Base-by-base conservation (phyloP, 306 rosid species). In the Rubus idaeus region DNA sequence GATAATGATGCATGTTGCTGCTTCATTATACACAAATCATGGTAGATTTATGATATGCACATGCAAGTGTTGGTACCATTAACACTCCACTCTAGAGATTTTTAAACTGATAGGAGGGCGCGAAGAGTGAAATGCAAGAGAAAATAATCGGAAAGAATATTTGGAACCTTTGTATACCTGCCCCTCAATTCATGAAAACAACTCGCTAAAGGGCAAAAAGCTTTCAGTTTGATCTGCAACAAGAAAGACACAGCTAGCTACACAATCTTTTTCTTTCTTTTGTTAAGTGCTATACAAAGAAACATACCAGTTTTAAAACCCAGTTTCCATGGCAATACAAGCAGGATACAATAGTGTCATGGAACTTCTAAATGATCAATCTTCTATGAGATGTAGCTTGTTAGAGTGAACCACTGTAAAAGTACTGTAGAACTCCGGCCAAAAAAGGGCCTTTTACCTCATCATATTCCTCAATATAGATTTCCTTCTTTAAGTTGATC, bases 401-500 rank as follows among this genome's bases (percentile, higher is more conserved):
- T 73, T 57, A 6, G 49, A 13, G 8, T 2, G 51, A 68, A 63
- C 67, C 37, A 44, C 17, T 56, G 49, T 10, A 52, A 52, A 55
- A 61, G 60, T 70, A 55, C 39, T 12, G 67, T 63, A 60, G 41
- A 47, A 60, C 77, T 71, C 39, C 0, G 78, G 64, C 62, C 13
- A 11, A 10, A 63, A 60, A 40, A 44, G n/a, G 21, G 69, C 70
- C 80, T 56, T 46, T 40, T 17, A 76, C 70, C 80, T 57, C 12
- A 13, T 20, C 40, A 55, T 41, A 10, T 11, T 65, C 70, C 58
- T 62, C 53, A 35, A 61, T 56, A 46, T 68, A 5, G 56, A n/a
- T 35, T 45, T 53, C 68, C 46, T 30, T 26, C 41, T 79, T 75
- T 7, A 23, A 39, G 56, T 62, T 40, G 62, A 84, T 79, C 87